Evolutionary conservation across 2,329 filamentous ascomycete species (phyloP).

Genomic region (Scedosporium boydii): DNA sequence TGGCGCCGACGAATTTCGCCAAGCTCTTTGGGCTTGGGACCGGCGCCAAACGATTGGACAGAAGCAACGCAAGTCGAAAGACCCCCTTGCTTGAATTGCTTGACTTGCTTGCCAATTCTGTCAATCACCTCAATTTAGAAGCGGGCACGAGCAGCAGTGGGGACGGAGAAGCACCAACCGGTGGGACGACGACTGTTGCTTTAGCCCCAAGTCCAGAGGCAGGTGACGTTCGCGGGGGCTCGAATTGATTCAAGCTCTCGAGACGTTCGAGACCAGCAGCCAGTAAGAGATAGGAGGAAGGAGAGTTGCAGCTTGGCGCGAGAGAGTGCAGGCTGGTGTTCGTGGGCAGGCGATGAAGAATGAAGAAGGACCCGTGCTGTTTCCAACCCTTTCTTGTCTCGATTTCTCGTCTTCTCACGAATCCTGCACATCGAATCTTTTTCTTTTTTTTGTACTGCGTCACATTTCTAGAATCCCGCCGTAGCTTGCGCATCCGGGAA

Average conservation of each 20-base stretch:
- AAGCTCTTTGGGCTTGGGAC: background rate
- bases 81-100: too few relatives aligned
- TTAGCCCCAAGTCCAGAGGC: background rate
- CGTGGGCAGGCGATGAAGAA: too few relatives aligned
- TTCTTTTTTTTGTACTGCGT: background rate
- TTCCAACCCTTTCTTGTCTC: too few relatives aligned
- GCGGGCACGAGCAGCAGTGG: background rate
- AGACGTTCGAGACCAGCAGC: too few relatives aligned
- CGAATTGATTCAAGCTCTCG: too few relatives aligned
- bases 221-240: background rate
- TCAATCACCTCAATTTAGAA: background rate
- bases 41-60: conserved; percentile 6
- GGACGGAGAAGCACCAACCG: background rate
- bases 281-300: too few relatives aligned
- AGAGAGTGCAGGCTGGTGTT: too few relatives aligned
- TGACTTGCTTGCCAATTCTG: background rate
- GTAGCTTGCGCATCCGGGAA: background rate
- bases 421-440: background rate
- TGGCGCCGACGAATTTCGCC: conserved; percentile 1
- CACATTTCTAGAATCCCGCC: background rate
- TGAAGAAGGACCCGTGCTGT: too few relatives aligned
- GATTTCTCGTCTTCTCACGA: background rate
- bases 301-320: too few relatives aligned
- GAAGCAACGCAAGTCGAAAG: background rate
- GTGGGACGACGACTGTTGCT: background rate